These are phyloP conservation scores for Musa acuminata DNA, from an alignment of 176 grass and related monocot species.

Conservation along the genomic window DNA sequence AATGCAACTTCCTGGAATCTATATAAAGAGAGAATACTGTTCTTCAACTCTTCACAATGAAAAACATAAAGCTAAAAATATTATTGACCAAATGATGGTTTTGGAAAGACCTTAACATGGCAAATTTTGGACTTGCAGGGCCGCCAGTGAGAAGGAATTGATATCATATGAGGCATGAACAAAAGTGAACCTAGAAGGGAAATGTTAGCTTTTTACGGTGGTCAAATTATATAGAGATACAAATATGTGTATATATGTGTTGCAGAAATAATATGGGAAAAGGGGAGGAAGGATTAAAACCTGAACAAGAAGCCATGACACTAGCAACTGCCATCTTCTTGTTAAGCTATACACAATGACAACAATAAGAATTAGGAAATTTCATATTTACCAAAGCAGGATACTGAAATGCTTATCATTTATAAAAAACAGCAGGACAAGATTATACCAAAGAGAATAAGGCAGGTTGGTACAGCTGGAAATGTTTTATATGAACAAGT, in stretches of 20 bases:
- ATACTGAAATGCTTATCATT: neutral
- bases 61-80: neutral
- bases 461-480: too few relatives aligned
- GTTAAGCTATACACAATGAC: neutral
- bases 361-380: neutral
- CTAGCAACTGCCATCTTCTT: slow-evolving; percentile 8
- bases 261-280: neutral
- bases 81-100: neutral
- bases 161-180: slow-evolving; percentile 7
- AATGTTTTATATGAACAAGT: too few relatives aligned
- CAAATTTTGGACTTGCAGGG: slow-evolving; percentile 16
- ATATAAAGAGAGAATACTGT: neutral
- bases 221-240: neutral
- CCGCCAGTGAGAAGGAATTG: neutral
- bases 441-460: neutral
- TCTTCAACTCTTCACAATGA: neutral
- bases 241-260: neutral
- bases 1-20: slow-evolving; percentile 15
- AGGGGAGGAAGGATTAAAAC: neutral
- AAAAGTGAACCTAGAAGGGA: slow-evolving; percentile 18
- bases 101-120: slow-evolving; percentile 16
- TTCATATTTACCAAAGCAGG: neutral
- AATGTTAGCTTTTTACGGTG: neutral
- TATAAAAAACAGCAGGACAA: neutral
- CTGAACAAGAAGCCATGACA: neutral